Evolutionary conservation across 768 basidiomycete genomes (phyloP).

Genomic region (Strobilomyces dryophilus): DNA sequence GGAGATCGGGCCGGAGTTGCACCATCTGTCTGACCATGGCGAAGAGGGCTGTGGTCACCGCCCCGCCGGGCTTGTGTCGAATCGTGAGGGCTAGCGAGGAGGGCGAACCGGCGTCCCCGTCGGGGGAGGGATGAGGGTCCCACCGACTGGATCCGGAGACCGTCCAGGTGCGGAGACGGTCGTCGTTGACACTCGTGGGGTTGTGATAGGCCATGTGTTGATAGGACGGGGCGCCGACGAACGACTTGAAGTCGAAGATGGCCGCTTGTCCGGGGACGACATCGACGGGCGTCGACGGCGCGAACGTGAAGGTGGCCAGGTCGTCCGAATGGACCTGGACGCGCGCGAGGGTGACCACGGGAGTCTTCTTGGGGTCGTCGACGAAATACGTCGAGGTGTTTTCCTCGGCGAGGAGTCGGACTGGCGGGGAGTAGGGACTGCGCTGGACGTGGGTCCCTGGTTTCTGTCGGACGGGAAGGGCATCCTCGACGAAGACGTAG

Average conservation of each 20-base stretch:
- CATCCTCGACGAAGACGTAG: conserved; percentile 49
- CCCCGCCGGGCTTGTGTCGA: conserved; percentile 51
- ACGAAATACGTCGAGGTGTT: conserved; percentile 27
- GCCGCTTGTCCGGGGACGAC: conserved; percentile 49
- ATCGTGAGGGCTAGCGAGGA: conserved; percentile 46
- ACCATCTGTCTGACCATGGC: conserved; percentile 41
- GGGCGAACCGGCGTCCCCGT: background rate
- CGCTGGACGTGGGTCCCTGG: conserved; percentile 26
- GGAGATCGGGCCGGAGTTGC: conserved; percentile 36
- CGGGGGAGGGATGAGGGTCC: background rate
- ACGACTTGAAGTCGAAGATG: conserved; percentile 8
- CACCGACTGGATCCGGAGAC: conserved; percentile 36
- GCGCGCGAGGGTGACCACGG: conserved; percentile 27
- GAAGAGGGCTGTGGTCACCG: conserved; percentile 53
- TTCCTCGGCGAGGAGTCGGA: conserved; percentile 53
- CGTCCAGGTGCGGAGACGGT: conserved; percentile 65
- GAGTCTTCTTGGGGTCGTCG: conserved; percentile 19
- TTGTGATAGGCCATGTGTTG: conserved; percentile 49
- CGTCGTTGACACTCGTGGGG: conserved; percentile 55
- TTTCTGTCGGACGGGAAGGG: conserved; percentile 51
- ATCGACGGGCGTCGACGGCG: conserved; percentile 30
- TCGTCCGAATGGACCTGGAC: conserved; percentile 42
- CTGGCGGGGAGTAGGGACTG: conserved; percentile 59
- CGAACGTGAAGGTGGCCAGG: conserved; percentile 55
- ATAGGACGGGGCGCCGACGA: conserved; percentile 47